Base-by-base conservation (phyloP, 192 early-diverging fungal genomes). In the Backusella tuberculispora region DNA sequence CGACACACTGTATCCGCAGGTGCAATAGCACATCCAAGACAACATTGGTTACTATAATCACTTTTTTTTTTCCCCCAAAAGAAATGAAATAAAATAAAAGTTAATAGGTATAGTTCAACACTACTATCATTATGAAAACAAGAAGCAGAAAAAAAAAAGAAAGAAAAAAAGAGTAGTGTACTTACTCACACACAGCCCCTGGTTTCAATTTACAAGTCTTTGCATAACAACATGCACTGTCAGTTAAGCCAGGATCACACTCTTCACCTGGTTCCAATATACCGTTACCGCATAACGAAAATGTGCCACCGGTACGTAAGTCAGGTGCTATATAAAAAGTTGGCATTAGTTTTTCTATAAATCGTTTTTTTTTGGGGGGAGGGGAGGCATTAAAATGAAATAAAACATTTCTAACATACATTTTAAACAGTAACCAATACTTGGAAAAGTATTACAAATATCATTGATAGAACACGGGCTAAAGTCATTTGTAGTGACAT, bases 261-360 rank as follows among this genome's bases (percentile, higher is more conserved):
- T 98, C 89, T 84, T 98, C 97, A 72, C 90, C 91, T 3, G 83
- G 66, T 82, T 98, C 97, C 72, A 91, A 87, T 71, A 98, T 89
- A 4, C 97, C 97, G 78, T 98, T 98, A 42, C 97, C 97, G 76
- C 97, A 98, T 80, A 98, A 95, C 43, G 91, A 88, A 42, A 91
- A 83, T 6, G 75, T 79, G 42, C 81, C 78, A 17, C 74, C 78
- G 4, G 47, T 64, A 2, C 80, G 75, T n/a, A 78, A 70, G n/a
- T 83, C 83, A 8, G 86, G 86, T 2, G 74, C 81, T 79, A 76
- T 9, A n/a, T 43, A 24, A 37, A 34, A 34, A 68, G 5, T 38
- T 12, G 0, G 44, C 29, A 7, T 69, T 24, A 34, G 24, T 69
- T 45, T 45, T 26, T 47, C 38, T 26, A 24, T 21, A 50, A 34